Conservation (phyloP, 306 rosid species). For the Dalbergia cochinchinensis region DNA sequence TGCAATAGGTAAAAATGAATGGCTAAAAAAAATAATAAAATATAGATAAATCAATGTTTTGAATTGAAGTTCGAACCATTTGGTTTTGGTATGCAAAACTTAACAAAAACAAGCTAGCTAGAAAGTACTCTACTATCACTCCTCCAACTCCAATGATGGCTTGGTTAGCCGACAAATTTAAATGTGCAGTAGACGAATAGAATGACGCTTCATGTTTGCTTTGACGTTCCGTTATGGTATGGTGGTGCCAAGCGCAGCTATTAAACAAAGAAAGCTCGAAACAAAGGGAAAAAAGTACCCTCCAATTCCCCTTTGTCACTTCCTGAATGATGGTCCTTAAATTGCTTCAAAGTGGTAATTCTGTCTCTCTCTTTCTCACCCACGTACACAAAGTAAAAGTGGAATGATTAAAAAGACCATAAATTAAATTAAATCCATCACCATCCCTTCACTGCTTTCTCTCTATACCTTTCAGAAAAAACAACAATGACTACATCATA, state of each 20-base stretch:
- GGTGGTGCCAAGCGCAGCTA: conserved; percentile 38
- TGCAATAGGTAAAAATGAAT: no score
- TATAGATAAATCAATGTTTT: conserved; percentile 25
- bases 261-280: conserved; percentile 30
- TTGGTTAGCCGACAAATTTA: conserved; percentile 36
- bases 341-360: conserved; percentile 35
- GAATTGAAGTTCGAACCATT: conserved; percentile 30
- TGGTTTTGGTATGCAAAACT: conserved; percentile 4
- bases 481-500: neutral
- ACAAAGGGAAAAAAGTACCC: conserved; percentile 7
- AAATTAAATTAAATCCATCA: neutral
- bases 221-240: conserved; percentile 68
- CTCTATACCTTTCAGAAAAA: neutral
- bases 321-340: conserved; percentile 39
- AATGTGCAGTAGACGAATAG: conserved; percentile 45
- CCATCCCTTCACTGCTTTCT: neutral
- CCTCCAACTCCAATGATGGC: conserved; percentile 32
- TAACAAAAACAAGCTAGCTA: neutral
- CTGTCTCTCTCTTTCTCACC: conserved; percentile 36
- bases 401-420: conserved; percentile 15
- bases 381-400: conserved; percentile 40
- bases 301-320: conserved; percentile 32
- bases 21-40: neutral
- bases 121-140: neutral
- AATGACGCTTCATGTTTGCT: conserved; percentile 58